A percentile compares a stretch with the other conserved stretches of the same genome.
Conservation (phyloP, 805 yeast species). For the Ogataea kodamae region DNA sequence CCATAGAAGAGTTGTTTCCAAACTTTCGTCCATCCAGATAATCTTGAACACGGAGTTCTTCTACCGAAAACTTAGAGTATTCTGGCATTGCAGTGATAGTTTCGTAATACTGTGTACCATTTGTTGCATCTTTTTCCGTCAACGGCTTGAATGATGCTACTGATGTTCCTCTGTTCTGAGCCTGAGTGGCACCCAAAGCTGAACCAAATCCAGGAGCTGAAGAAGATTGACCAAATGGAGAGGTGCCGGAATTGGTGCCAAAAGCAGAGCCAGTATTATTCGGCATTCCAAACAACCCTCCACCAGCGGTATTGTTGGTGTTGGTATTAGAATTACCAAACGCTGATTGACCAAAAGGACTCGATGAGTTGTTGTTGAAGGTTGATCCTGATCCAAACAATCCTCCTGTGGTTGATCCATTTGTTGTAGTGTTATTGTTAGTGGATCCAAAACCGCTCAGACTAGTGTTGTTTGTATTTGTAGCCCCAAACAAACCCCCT, state of each 20-base stretch:
- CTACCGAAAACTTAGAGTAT: conserved; percentile 74
- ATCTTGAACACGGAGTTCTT: conserved; percentile 87
- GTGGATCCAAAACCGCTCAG: conserved; percentile 37
- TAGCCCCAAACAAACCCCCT: conserved; percentile 22
- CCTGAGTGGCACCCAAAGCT: conserved; percentile 29
- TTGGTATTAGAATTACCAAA: conserved; percentile 31
- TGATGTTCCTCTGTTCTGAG: conserved; percentile 62
- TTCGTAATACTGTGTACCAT: conserved; percentile 59
- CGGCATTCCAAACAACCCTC: conserved; percentile 20
- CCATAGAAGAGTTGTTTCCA: conserved; percentile 36
- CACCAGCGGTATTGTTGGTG: conserved; percentile 6
- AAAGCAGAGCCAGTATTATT: conserved; percentile 29
- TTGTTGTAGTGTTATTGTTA: conserved; percentile 23
- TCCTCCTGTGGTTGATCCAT: conserved; percentile 22
- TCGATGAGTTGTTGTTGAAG: conserved; percentile 19
- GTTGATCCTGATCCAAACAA: conserved; percentile 28
- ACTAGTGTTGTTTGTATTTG: conserved; percentile 23
- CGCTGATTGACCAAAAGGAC: conserved; percentile 47
- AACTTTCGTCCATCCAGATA: conserved; percentile 68
- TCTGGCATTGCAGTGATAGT: conserved; percentile 88
- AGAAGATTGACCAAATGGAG: conserved; percentile 41
- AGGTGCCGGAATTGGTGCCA: conserved; percentile 28
- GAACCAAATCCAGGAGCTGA: conserved; percentile 32
- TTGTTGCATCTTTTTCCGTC: conserved; percentile 67
- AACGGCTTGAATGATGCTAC: conserved; percentile 64